Evolutionary conservation across 2,329 filamentous ascomycete species (phyloP).

Genomic region (Grosmannia clavigera): DNA sequence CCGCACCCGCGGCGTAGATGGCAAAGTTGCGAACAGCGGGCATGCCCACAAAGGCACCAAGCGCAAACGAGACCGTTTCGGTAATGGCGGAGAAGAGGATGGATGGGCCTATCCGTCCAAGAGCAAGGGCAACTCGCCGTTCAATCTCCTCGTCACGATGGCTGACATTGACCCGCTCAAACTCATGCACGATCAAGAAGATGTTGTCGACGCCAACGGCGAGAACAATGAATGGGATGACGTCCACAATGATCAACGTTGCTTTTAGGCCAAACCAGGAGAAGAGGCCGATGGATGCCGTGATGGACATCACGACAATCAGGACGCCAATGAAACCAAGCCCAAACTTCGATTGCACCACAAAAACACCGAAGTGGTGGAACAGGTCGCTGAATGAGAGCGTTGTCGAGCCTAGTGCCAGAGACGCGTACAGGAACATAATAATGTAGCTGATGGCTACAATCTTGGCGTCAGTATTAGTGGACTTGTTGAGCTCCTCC

Average conservation of each 20-base stretch:
- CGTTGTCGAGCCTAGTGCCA: slow-evolving; percentile 82
- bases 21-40: slow-evolving; percentile 96
- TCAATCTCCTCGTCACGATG: slow-evolving; percentile 83
- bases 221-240: slow-evolving; percentile 93
- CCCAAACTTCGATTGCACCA: slow-evolving; percentile 95
- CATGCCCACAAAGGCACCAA: slow-evolving; percentile 93
- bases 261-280: slow-evolving; percentile 87
- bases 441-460: slow-evolving; percentile 92
- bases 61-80: slow-evolving; percentile 83
- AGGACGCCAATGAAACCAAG: slow-evolving; percentile 88
- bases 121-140: slow-evolving; percentile 69
- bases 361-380: slow-evolving; percentile 66
- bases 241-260: slow-evolving; percentile 94
- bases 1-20: slow-evolving; percentile 87
- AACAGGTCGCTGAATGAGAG: slow-evolving; percentile 66
- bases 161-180: slow-evolving; percentile 85
- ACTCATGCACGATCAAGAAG: slow-evolving; percentile 96
- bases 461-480: slow-evolving; percentile 96
- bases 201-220: slow-evolving; percentile 98
- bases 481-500: slow-evolving; percentile 93
- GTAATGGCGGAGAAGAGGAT: slow-evolving; percentile 92
- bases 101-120: slow-evolving; percentile 95
- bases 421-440: slow-evolving; percentile 95
- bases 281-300: slow-evolving; percentile 87
- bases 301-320: slow-evolving; percentile 96